These are phyloP conservation scores for Starmera quercuum DNA, from an alignment of 805 yeast species.

Conservation along the genomic window DNA sequence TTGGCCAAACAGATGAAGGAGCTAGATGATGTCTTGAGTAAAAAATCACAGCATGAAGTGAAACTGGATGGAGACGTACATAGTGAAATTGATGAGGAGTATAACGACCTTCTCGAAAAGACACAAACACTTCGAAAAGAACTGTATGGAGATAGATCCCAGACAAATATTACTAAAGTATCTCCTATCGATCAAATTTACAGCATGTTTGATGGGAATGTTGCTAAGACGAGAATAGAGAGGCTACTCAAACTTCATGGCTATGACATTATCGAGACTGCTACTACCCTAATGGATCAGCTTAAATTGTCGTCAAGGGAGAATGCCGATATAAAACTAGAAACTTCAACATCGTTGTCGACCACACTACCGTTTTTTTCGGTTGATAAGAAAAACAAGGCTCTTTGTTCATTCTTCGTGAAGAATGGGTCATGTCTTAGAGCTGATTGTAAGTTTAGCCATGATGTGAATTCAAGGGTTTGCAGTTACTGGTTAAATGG, in stretches of 20 bases:
- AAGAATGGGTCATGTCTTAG: slow-evolving; percentile 35
- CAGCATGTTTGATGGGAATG: slow-evolving; percentile 23
- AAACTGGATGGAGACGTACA: no score
- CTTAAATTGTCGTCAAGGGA: slow-evolving; percentile 5
- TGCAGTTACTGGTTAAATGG: slow-evolving; percentile 42
- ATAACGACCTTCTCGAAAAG: slow-evolving; percentile 11
- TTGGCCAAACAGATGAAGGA: slow-evolving; percentile 15
- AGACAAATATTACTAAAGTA: slow-evolving; percentile 2
- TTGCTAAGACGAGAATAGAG: slow-evolving; percentile 25
- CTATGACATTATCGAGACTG: slow-evolving; percentile 25
- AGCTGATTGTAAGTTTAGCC: slow-evolving; percentile 37
- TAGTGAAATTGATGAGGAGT: slow-evolving; percentile 5
- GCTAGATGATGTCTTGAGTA: slow-evolving; percentile 6
- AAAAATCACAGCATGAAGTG: neutral
- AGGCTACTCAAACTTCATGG: slow-evolving; percentile 28
- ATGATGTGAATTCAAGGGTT: slow-evolving; percentile 32
- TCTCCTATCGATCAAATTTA: slow-evolving; percentile 31
- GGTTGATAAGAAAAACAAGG: slow-evolving; percentile 10
- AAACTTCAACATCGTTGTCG: neutral
- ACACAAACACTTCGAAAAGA: slow-evolving; percentile 12
- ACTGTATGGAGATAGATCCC: slow-evolving; percentile 10
- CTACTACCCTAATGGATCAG: slow-evolving; percentile 11
- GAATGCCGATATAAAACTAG: neutral
- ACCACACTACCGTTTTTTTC: slow-evolving; percentile 2
- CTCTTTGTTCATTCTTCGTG: slow-evolving; percentile 33